Conservation (phyloP, 2,329 filamentous ascomycete genomes). For the Exophiala bonariae region DNA sequence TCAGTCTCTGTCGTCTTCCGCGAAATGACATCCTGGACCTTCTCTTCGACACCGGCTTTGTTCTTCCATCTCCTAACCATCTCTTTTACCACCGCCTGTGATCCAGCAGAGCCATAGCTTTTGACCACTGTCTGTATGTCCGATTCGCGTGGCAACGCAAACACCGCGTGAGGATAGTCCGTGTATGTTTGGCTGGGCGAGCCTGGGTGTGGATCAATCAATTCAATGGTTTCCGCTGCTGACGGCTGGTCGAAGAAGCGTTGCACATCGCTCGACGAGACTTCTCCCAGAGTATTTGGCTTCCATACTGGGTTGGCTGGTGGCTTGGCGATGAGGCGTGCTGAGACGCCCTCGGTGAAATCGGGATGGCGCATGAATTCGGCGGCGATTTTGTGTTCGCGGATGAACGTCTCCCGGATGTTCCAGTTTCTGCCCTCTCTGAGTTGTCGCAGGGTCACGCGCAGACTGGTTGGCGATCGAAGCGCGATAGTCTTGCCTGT, state of each 20-base stretch:
- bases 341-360: constrained; percentile 87
- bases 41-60: constrained; percentile 68
- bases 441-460: constrained; percentile 83
- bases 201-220: constrained; percentile 53
- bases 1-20: constrained; percentile 59
- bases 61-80: constrained; percentile 61
- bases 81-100: constrained; percentile 61
- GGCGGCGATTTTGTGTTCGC: constrained; percentile 79
- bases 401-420: constrained; percentile 80
- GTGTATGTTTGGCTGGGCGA: constrained; percentile 56
- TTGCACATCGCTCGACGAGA: constrained; percentile 59
- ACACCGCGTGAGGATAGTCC: constrained; percentile 69
- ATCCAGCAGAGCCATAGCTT: constrained; percentile 46
- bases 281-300: constrained; percentile 69
- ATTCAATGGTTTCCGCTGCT: constrained; percentile 50
- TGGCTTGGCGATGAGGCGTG: constrained; percentile 72
- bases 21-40: constrained; percentile 67
- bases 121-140: constrained; percentile 48
- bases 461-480: constrained; percentile 82
- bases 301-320: constrained; percentile 70
- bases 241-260: constrained; percentile 66
- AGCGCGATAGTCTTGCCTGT: constrained; percentile 73
- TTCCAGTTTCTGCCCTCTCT: constrained; percentile 72
- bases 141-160: constrained; percentile 72
- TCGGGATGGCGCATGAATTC: constrained; percentile 90